Evolutionary conservation across 331 rosid genomes (phyloP).

Genomic region (Quercus phellos): DNA sequence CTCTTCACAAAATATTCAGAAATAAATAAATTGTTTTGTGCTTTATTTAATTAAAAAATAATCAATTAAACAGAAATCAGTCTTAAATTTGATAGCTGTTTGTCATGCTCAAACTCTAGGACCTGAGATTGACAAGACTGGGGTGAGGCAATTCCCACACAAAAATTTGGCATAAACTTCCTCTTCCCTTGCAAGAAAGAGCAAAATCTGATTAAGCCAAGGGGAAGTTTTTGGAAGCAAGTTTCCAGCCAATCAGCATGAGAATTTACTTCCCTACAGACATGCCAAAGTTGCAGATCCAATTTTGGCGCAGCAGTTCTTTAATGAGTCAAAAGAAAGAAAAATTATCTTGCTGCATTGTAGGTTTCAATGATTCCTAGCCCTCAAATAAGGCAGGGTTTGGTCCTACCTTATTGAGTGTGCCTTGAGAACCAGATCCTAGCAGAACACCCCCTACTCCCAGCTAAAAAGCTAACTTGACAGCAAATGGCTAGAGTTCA

Average conservation of each 20-base stretch:
- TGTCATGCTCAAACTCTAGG: not conserved
- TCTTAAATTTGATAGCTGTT: not conserved
- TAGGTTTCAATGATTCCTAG: not conserved
- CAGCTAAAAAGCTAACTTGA: not conserved
- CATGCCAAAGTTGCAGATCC: not conserved
- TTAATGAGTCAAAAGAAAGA: not conserved
- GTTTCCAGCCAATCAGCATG: not conserved
- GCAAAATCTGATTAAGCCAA: not conserved
- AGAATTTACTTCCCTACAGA: not conserved
- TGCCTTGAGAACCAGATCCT: not conserved
- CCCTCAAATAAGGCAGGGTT: not conserved
- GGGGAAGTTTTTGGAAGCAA: not conserved
- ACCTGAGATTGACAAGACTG: not conserved
- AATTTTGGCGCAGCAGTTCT: not conserved
- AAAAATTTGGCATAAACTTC: not conserved
- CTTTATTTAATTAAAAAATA: not conserved
- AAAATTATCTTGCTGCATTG: not conserved
- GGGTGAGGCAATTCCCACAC: not conserved
- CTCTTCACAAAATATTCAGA: not conserved
- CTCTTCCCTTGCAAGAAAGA: not conserved
- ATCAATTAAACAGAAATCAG: not conserved
- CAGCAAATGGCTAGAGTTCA: not conserved
- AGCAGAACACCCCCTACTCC: not conserved
- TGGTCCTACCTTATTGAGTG: not conserved
- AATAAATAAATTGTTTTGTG: not conserved